Percentiles rank a stretch among this genome's conserved stretches.
Conservation (phyloP, 140 eudicot species). For the Oenanthe javanica region DNA sequence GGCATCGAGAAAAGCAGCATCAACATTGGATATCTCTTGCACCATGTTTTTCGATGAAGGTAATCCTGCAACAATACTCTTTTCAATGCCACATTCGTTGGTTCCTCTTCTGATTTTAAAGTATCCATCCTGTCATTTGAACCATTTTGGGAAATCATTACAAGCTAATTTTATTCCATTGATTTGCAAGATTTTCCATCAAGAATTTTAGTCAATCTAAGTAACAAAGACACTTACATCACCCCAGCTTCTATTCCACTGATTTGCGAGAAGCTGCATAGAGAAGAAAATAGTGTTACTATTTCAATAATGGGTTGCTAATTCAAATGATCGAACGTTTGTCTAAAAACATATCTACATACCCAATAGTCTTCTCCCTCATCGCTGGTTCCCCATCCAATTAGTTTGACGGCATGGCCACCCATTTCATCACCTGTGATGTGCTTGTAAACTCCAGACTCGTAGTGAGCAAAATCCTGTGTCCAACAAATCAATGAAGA, state of each 20-base stretch:
- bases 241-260: conserved; percentile 72
- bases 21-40: conserved; percentile 11
- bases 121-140: conserved; percentile 43
- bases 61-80: conserved; percentile 29
- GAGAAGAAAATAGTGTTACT: neutral
- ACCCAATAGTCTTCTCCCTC: conserved; percentile 73
- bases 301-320: neutral
- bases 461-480: conserved; percentile 68
- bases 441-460: conserved; percentile 58
- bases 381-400: conserved; percentile 61
- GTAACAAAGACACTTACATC: conserved; percentile 29
- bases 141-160: neutral
- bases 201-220: too few species aligned
- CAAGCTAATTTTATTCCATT: neutral
- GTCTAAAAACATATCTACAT: neutral
- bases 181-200: neutral
- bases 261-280: conserved; percentile 58
- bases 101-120: too few species aligned
- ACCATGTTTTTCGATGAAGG: conserved; percentile 43
- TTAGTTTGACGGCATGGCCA: conserved; percentile 71
- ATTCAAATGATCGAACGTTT: neutral
- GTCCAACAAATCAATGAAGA: neutral
- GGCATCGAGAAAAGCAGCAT: conserved; percentile 20
- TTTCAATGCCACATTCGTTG: conserved; percentile 16
- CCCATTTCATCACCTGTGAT: conserved; percentile 42